Evolutionary conservation across 352 stramenopile species (phyloP).

Genomic region (Elongisporangium senticosum): DNA sequence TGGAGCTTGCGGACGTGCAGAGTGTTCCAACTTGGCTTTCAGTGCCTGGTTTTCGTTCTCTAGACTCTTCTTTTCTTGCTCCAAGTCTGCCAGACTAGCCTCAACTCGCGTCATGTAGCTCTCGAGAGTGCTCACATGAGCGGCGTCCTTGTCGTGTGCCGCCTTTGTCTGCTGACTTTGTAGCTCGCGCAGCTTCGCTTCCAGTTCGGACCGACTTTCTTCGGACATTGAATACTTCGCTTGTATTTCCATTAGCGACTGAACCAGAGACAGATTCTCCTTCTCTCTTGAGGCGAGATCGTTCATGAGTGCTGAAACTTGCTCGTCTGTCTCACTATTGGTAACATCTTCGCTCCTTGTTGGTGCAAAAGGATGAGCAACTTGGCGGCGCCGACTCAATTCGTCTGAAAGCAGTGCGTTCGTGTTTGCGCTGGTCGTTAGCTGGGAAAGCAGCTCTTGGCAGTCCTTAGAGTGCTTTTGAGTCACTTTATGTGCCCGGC

Average conservation of each 20-base stretch:
- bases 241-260: slow-evolving; percentile 34
- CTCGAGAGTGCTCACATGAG: slow-evolving; percentile 20
- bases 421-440: slow-evolving; percentile 12
- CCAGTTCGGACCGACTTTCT: slow-evolving; percentile 1
- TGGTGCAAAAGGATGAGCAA: slow-evolving; percentile 5
- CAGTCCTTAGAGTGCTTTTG: slow-evolving; percentile 16
- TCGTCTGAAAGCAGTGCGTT: slow-evolving; percentile 14
- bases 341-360: background rate
- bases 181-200: background rate
- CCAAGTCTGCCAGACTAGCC: slow-evolving; percentile 16
- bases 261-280: slow-evolving; percentile 38
- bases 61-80: slow-evolving; percentile 12
- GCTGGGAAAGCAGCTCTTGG: slow-evolving; percentile 13
- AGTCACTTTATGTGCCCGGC: slow-evolving; percentile 15
- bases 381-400: slow-evolving; percentile 6
- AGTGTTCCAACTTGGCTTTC: background rate
- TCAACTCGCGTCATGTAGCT: slow-evolving; percentile 24
- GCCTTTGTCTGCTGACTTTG: slow-evolving; percentile 4
- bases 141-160: slow-evolving; percentile 14
- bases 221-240: slow-evolving; percentile 16
- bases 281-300: slow-evolving; percentile 27
- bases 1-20: background rate
- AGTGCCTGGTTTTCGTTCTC: slow-evolving; percentile 4
- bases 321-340: background rate
- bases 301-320: slow-evolving; percentile 12